phyloP scores from a whole-genome alignment of 805 yeast genomes.

The Wickerhamiella slavikovae region DNA sequence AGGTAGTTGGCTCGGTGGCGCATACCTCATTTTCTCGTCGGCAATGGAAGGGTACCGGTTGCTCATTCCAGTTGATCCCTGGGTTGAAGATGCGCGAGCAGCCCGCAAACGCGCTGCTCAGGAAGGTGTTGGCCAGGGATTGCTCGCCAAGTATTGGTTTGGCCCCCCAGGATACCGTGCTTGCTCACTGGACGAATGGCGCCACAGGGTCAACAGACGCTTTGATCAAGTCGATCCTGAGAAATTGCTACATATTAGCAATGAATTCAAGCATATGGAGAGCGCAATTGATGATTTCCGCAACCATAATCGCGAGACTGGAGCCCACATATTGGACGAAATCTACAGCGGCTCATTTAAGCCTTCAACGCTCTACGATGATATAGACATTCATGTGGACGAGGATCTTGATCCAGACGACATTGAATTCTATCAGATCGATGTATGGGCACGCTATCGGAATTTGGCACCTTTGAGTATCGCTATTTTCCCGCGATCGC shows the following conservation, averaged over 20 bases:
- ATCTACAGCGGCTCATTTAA: conserved; percentile 1
- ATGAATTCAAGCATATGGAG: not conserved
- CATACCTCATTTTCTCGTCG: conserved; percentile 29
- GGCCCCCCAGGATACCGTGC: conserved; percentile 43
- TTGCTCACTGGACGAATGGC: conserved; percentile 20
- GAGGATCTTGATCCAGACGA: conserved; percentile 3
- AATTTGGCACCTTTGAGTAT: conserved; percentile 1
- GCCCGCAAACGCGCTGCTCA: conserved; percentile 21
- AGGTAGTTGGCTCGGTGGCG: conserved; percentile 23
- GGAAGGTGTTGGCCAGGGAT: conserved; percentile 27
- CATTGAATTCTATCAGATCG: conserved; percentile 2
- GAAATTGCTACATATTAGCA: not conserved
- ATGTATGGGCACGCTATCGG: conserved; percentile 1
- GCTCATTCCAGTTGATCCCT: conserved; percentile 31
- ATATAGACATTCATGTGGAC: not conserved
- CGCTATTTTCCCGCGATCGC: conserved; percentile 1
- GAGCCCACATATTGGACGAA: not conserved
- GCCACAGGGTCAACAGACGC: not conserved
- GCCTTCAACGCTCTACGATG: not conserved
- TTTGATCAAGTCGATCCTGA: not conserved
- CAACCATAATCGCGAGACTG: not conserved
- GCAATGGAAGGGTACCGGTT: conserved; percentile 36
- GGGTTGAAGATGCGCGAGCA: conserved; percentile 44
- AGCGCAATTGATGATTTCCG: not conserved
- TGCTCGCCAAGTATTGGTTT: conserved; percentile 36